A percentile compares a stretch with the other conserved stretches of the same genome.
Evolutionary conservation across 2,329 filamentous ascomycete species (phyloP).

Genomic region (Aspergillus quadrilineatus): DNA sequence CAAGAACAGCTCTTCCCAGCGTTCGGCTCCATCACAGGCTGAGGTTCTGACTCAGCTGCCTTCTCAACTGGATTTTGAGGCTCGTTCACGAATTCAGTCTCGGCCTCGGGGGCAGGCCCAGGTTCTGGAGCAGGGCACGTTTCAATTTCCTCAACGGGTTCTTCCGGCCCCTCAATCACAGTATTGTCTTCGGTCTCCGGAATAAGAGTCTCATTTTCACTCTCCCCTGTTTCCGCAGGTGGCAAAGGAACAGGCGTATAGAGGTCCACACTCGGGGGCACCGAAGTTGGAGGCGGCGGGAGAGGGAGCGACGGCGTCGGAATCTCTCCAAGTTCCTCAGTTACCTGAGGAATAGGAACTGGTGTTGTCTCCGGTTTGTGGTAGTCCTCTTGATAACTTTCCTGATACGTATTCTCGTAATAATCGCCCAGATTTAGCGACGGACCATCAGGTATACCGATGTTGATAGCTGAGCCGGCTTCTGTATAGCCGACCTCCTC

Average conservation of each 20-base stretch:
- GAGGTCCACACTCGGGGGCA: not conserved
- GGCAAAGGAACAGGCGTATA: slow-evolving; percentile 1
- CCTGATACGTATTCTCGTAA: slow-evolving; percentile 1
- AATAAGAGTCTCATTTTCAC: too few species aligned
- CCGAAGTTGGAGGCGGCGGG: not conserved
- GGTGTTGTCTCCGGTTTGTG: not conserved
- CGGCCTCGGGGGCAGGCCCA: not conserved
- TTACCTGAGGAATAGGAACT: too few species aligned
- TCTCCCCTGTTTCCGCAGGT: not conserved
- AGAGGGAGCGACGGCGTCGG: not conserved
- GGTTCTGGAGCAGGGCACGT: not conserved
- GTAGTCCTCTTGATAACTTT: not conserved
- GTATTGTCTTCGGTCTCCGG: not conserved
- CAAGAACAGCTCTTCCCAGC: not conserved
- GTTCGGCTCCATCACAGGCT: not conserved
- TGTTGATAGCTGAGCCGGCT: slow-evolving; percentile 14
- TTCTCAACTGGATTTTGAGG: not conserved
- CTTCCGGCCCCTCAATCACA: not conserved
- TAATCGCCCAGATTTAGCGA: slow-evolving; percentile 5
- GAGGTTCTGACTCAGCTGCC: not conserved
- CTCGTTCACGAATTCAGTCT: not conserved
- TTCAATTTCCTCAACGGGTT: not conserved
- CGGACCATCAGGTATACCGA: slow-evolving; percentile 23
- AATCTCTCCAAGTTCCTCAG: too few species aligned
- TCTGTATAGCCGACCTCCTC: slow-evolving; percentile 10